phyloP scores from a whole-genome alignment of 2,329 filamentous ascomycete genomes.

The Pseudopithomyces maydicus region DNA sequence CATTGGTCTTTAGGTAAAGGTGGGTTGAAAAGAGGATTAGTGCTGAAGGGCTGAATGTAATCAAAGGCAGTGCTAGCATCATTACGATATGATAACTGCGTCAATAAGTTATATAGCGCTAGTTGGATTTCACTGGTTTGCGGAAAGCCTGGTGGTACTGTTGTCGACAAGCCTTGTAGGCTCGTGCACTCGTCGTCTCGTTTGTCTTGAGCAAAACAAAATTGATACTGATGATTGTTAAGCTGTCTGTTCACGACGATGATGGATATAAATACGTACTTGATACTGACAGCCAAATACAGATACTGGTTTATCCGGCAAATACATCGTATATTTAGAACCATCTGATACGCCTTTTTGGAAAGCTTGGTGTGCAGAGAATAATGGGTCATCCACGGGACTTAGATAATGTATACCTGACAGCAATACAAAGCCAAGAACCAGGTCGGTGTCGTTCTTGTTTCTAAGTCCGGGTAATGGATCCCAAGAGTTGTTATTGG shows the following conservation, averaged over 20 bases:
- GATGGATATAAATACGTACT: not conserved
- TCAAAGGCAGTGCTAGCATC: not conserved
- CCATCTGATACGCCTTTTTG: not conserved
- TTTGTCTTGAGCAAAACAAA: not conserved
- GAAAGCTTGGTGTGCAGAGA: slow-evolving; percentile 7
- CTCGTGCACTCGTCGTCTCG: slow-evolving; percentile 4
- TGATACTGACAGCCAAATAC: slow-evolving; percentile 10
- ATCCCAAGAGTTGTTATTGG: not conserved
- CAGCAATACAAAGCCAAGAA: not conserved
- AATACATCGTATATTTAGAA: not conserved
- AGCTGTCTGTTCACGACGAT: not conserved
- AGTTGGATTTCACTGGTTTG: not conserved
- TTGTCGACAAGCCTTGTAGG: slow-evolving; percentile 1
- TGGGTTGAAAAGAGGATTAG: not conserved
- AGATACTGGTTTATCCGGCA: slow-evolving; percentile 2
- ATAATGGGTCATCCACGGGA: slow-evolving; percentile 12
- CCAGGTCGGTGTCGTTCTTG: not conserved
- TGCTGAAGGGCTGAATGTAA: not conserved
- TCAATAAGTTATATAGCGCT: not conserved
- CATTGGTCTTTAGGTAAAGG: not conserved
- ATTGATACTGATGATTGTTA: slow-evolving; percentile 11
- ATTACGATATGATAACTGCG: not conserved
- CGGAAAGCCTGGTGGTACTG: not conserved
- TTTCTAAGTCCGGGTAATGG: not conserved
- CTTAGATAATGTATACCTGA: not conserved